A percentile compares a stretch with the other conserved stretches of the same genome.
These are phyloP conservation scores for Fusarium sp. DNA, from an alignment of 2,329 filamentous ascomycete genomes.

Conservation along the genomic window DNA sequence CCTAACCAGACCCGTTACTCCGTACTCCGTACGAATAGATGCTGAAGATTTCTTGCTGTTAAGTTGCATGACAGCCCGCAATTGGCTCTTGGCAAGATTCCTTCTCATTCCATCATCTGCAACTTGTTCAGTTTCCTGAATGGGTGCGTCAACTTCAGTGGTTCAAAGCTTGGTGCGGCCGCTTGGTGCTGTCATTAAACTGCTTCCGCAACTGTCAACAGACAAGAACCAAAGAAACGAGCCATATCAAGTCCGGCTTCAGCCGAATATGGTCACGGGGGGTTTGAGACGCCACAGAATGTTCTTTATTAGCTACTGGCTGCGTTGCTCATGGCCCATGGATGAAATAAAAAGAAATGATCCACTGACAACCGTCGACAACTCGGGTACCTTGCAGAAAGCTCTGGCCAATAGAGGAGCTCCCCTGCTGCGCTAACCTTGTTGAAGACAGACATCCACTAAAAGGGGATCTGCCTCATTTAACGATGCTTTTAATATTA, in stretches of 20 bases:
- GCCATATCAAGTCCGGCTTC: conserved; percentile 25
- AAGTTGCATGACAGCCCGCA: conserved; percentile 2
- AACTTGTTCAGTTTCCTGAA: conserved; percentile 7
- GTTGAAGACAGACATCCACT: conserved; percentile 26
- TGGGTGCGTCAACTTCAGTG: conserved; percentile 24
- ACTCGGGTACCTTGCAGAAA: conserved; percentile 44
- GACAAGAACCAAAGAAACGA: conserved; percentile 29
- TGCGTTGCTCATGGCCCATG: not conserved
- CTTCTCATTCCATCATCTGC: conserved; percentile 22
- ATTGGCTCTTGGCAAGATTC: conserved; percentile 24
- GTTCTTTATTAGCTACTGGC: conserved; percentile 1
- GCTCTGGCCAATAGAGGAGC: conserved; percentile 33
- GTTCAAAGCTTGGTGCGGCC: conserved; percentile 4
- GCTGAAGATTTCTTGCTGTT: conserved; percentile 11
- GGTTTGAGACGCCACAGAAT: conserved; percentile 30
- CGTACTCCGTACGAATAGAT: not conserved
- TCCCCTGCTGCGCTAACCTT: conserved; percentile 30
- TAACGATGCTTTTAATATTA: conserved; percentile 43
- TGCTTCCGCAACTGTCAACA: conserved; percentile 20
- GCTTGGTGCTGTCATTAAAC: conserved; percentile 23
- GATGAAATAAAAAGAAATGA: conserved; percentile 13
- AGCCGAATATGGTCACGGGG: conserved; percentile 33
- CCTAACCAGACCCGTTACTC: not conserved
- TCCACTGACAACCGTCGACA: conserved; percentile 35
- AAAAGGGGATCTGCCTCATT: conserved; percentile 48